These are phyloP conservation scores for Dysphania ambrosioides DNA, from an alignment of 148 eudicot species.

Conservation along the genomic window DNA sequence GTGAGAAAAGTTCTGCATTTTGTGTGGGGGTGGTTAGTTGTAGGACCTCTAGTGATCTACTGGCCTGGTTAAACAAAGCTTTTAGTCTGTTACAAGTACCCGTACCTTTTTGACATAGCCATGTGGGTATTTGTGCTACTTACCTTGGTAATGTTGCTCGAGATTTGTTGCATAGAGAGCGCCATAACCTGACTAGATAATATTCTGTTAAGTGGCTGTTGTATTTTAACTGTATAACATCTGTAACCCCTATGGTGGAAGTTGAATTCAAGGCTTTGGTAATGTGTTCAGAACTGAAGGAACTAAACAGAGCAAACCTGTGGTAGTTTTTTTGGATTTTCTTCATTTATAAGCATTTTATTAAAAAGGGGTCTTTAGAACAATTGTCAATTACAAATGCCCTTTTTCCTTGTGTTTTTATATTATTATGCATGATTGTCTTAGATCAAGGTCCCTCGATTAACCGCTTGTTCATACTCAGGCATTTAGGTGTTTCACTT, in stretches of 20 bases:
- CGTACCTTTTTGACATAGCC: not conserved
- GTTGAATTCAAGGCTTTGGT: not conserved
- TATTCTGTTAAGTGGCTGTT: not conserved
- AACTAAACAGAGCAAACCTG: not conserved
- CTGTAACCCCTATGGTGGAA: not conserved
- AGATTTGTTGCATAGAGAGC: not conserved
- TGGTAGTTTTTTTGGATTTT: not conserved
- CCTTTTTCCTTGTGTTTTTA: too few relatives aligned
- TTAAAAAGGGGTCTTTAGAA: not conserved
- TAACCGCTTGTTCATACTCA: conserved; percentile 29
- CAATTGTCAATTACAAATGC: too few relatives aligned
- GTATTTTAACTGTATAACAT: not conserved
- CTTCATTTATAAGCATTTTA: not conserved
- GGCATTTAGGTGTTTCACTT: conserved; percentile 78
- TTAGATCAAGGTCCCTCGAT: not conserved
- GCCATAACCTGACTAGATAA: not conserved
- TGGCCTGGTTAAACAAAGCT: too few relatives aligned
- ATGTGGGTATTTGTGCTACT: not conserved
- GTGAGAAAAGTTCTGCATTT: too few relatives aligned
- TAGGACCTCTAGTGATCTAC: too few relatives aligned
- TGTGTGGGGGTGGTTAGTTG: too few relatives aligned
- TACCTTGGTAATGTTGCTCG: not conserved
- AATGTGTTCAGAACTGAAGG: not conserved
- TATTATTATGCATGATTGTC: too few relatives aligned
- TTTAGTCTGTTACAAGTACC: too few relatives aligned